Conservation (phyloP, 257 asterid genomes). For the Gynochthodes officinalis region DNA sequence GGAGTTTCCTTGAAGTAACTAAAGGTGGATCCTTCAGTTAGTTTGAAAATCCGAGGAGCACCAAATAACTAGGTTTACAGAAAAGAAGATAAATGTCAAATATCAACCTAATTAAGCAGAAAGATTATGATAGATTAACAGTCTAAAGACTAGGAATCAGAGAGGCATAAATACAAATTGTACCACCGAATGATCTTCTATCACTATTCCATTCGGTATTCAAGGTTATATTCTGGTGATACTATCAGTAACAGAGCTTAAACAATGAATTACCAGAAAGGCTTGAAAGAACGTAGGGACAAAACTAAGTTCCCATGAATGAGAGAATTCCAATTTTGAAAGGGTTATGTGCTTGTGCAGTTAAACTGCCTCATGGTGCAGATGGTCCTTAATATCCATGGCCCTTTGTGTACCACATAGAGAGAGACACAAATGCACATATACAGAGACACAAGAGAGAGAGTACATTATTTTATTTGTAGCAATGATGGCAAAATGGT, state of each 20-base stretch:
- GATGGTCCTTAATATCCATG: too few species aligned
- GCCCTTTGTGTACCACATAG: too few species aligned
- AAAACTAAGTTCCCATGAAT: neutral
- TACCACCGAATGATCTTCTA: neutral
- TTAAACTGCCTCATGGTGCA: too few species aligned
- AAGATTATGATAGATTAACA: neutral
- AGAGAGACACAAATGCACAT: too few species aligned
- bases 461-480: neutral
- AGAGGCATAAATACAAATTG: neutral
- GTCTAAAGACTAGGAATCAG: neutral
- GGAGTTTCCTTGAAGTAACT: conserved; percentile 42
- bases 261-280: neutral
- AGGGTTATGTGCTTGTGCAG: neutral
- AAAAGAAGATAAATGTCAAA: conserved; percentile 4
- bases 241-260: neutral
- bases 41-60: conserved; percentile 75
- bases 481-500: too few species aligned
- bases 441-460: neutral
- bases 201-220: neutral
- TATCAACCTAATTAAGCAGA: neutral
- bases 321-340: too few species aligned
- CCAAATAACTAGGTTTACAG: conserved; percentile 53
- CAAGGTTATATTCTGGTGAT: neutral
- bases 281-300: neutral
- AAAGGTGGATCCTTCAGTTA: conserved; percentile 25